These are phyloP conservation scores for Craspedostauros australis DNA, from an alignment of 108 stramenopile genomes.

Conservation along the genomic window DNA sequence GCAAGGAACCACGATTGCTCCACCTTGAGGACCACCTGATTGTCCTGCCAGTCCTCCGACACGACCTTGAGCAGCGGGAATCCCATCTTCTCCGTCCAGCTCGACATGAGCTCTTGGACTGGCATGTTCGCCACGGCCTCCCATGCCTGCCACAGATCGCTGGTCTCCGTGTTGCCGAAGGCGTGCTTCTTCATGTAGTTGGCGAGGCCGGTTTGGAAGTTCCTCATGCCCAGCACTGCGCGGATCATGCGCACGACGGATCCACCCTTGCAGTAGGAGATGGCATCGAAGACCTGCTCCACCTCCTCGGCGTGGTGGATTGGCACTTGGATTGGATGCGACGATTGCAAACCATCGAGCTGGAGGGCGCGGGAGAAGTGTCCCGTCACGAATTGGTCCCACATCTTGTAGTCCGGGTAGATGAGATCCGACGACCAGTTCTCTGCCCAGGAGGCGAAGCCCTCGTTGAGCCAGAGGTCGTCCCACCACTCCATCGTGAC, in stretches of 20 bases:
- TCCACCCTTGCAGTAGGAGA: constrained; percentile 84
- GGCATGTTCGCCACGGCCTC: constrained; percentile 84
- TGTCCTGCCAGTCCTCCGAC: constrained; percentile 59
- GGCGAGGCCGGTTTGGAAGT: constrained; percentile 66
- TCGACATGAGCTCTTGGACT: constrained; percentile 81
- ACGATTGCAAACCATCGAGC: constrained; percentile 78
- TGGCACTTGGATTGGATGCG: constrained; percentile 93
- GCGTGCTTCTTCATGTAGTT: constrained; percentile 86
- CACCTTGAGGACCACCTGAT: constrained; percentile 68
- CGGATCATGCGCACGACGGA: constrained; percentile 87
- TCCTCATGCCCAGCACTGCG: constrained; percentile 84
- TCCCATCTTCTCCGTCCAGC: constrained; percentile 97
- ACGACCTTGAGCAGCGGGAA: constrained; percentile 79
- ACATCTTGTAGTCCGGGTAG: constrained; percentile 45
- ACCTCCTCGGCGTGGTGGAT: constrained; percentile 93
- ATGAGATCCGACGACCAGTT: constrained; percentile 72
- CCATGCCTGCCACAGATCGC: constrained; percentile 94
- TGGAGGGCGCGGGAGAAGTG: constrained; percentile 76
- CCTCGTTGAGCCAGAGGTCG: constrained; percentile 97
- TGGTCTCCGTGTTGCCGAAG: constrained; percentile 88
- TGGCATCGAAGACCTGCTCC: constrained; percentile 96
- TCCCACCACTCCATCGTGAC: constrained; percentile 98
- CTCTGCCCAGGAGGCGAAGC: constrained; percentile 91
- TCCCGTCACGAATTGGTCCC: constrained; percentile 89
- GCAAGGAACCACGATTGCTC: constrained; percentile 89